Base-by-base conservation (phyloP, 768 basidiomycete species). In the Collybiopsis luxurians region DNA sequence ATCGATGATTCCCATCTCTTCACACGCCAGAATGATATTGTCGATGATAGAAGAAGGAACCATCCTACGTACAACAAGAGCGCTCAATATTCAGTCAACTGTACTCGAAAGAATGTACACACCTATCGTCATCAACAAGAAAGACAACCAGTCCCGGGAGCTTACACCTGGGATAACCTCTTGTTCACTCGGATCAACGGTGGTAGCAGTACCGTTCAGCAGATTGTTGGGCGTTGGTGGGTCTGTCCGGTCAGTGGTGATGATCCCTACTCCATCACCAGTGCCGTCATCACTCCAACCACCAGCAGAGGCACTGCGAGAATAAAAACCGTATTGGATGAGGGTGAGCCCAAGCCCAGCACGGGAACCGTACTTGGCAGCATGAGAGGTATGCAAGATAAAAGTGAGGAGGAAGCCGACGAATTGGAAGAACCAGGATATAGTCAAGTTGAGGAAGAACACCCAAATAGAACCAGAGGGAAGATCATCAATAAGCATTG, bases 381-480 rank as follows among this genome's bases (percentile, higher is more conserved):
- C 93, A 67, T 98, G 95, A 1, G 94, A 89, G 12, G 86, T 87
- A 72, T 91, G 89, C 2, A 98, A 85, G 63, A 98, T 86, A 65
- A 66, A 97, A 1, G 95, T 97, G 73, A 99, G 81, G 58, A 90
- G 71, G 79, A 91, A 94, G 51, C 92, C 95, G 65, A 96, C 82
- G 70, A 98, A 95, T 73, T 98, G 95, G 87, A 99, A 98, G 74
- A 95, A 93, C 74, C 90, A 90, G 6, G 93, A 95, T 56, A 92
- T 86, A 74, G 95, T 82, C 55, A 89, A 69, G 71, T 92, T 93
- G 73, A 84, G 76, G 60, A 84, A 64, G 73, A 94, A 95, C n/a
- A 85, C 69, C 70, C 83, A 71, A 63, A 84, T 67, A 3, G 89
- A 86, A 50, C 95, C 95, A 0, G 92, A 83, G 0, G 95, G 93